phyloP scores from a whole-genome alignment of 2,329 filamentous ascomycete species.

The Fusarium duplospermum region DNA sequence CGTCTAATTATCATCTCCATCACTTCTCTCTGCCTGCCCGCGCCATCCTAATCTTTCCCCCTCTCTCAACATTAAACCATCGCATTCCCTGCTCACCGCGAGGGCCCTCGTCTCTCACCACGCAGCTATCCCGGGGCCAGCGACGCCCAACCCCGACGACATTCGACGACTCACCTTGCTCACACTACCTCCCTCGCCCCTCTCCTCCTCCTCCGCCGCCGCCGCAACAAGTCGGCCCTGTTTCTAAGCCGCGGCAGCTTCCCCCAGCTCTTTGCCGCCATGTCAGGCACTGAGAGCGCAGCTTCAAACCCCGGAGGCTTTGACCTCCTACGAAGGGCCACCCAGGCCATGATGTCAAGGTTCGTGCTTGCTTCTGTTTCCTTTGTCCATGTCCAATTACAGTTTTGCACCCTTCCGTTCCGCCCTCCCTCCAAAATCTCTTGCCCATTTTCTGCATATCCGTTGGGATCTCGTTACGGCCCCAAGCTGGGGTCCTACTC shows the following conservation, averaged over 20 bases:
- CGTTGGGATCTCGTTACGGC: conserved; percentile 14
- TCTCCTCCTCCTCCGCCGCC: conserved; percentile 25
- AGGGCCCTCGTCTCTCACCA: conserved; percentile 16
- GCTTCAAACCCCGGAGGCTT: conserved; percentile 59
- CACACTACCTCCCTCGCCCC: conserved; percentile 33
- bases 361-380: conserved; percentile 54
- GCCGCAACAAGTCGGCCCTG: conserved; percentile 35
- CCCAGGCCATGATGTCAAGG: conserved; percentile 74
- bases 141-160: conserved; percentile 32
- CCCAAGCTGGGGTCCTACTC: conserved; percentile 24
- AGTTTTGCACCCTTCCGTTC: conserved; percentile 11
- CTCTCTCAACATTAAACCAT: conserved; percentile 37
- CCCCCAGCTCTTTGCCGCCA: conserved; percentile 48
- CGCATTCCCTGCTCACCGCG: conserved; percentile 20
- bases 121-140: conserved; percentile 29
- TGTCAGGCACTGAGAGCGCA: conserved; percentile 63
- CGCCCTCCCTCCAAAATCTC: background rate
- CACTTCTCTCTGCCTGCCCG: conserved; percentile 29
- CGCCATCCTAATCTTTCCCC: conserved; percentile 36
- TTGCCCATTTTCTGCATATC: conserved; percentile 10
- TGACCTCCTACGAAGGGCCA: conserved; percentile 69
- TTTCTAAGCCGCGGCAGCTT: conserved; percentile 40
- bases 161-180: conserved; percentile 34
- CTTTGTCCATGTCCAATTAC: conserved; percentile 32
- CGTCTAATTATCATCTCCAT: conserved; percentile 45